Evolutionary conservation across 345 rosid species (phyloP).

Genomic region (Microcos paniculata): DNA sequence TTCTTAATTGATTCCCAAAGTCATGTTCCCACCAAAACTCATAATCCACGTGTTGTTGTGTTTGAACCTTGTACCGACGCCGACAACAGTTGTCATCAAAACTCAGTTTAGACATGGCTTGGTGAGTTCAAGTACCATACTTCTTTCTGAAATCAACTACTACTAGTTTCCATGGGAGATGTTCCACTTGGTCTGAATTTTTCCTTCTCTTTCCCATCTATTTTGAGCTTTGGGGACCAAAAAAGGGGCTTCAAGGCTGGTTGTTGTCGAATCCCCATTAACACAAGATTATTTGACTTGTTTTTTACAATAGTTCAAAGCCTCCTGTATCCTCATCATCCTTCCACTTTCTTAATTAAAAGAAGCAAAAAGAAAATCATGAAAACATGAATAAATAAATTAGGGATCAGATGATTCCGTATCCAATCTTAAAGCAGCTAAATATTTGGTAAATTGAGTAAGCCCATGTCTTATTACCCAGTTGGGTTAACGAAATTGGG

Average conservation of each 20-base stretch:
- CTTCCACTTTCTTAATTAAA: slow-evolving; percentile 28
- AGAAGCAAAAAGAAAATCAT: neutral
- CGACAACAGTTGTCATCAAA: neutral
- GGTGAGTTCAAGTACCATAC: slow-evolving; percentile 7
- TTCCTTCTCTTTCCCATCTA: no score
- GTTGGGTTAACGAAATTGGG: neutral
- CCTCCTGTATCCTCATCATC: slow-evolving; percentile 14
- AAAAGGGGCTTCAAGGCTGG: neutral
- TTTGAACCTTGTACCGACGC: neutral
- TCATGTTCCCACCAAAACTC: slow-evolving; percentile 6
- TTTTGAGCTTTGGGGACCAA: neutral
- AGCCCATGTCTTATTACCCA: neutral
- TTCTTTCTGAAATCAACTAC: neutral
- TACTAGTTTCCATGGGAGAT: neutral
- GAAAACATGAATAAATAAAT: neutral
- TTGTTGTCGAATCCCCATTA: slow-evolving; percentile 6
- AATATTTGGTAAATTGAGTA: neutral
- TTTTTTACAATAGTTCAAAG: slow-evolving; percentile 15
- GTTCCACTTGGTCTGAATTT: neutral
- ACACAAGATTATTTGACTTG: slow-evolving; percentile 13
- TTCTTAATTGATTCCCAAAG: slow-evolving; percentile 9
- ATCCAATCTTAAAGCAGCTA: neutral
- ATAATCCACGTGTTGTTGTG: neutral
- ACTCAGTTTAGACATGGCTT: neutral
- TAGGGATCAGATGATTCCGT: neutral